A percentile compares a stretch with the other conserved stretches of the same genome.
phyloP scores from a whole-genome alignment of 78 protist species.

The Mantamonas sphyraenae region DNA sequence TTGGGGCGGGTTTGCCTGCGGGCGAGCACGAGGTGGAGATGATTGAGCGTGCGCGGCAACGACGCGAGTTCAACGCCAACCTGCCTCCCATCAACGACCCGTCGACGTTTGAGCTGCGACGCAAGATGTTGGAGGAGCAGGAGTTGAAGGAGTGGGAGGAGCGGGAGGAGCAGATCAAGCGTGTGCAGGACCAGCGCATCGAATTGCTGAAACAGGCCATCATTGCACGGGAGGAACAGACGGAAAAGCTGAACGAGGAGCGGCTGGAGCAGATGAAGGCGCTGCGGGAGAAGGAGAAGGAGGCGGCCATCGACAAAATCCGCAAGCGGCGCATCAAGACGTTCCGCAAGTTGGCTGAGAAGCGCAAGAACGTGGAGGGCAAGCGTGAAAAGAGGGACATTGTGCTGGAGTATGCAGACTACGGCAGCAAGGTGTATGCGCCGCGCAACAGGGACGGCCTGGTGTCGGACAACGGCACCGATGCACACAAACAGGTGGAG shows the following conservation, averaged over 20 bases:
- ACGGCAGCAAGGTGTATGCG: conserved; percentile 34
- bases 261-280: conserved; percentile 16
- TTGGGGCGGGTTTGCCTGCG: conserved; percentile 58
- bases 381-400: conserved; percentile 21
- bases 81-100: conserved; percentile 58
- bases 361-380: conserved; percentile 18
- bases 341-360: conserved; percentile 41
- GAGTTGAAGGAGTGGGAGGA: conserved; percentile 60
- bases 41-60: conserved; percentile 54
- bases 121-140: conserved; percentile 37
- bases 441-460: conserved; percentile 21
- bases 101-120: conserved; percentile 14
- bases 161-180: conserved; percentile 57
- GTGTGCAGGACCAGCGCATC: conserved; percentile 4
- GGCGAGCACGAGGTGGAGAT: conserved; percentile 45
- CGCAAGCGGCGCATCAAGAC: conserved; percentile 21
- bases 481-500: neutral
- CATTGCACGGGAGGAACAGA: neutral
- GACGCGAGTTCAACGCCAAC: conserved; percentile 40
- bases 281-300: neutral
- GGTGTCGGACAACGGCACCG: neutral
- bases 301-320: neutral
- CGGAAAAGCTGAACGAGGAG: conserved; percentile 4
- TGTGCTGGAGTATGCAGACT: conserved; percentile 32
- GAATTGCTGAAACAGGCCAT: neutral